phyloP scores from a whole-genome alignment of 208 protist species.

The Tritrichomonas foetus region DNA sequence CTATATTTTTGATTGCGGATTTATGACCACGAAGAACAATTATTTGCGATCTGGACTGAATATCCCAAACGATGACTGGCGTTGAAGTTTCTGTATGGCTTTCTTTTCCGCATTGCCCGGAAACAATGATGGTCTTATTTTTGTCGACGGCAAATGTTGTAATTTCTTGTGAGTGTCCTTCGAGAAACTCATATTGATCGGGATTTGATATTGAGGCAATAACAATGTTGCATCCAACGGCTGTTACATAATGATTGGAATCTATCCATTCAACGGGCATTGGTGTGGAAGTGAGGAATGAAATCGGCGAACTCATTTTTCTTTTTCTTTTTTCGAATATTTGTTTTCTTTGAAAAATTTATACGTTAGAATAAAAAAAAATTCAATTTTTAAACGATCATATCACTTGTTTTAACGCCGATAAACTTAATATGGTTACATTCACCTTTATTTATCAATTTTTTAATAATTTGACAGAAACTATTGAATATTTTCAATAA shows the following conservation, averaged over 20 bases:
- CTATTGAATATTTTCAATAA: too few relatives aligned
- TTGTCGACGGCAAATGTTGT: background rate
- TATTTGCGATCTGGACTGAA: background rate
- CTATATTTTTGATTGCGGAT: background rate
- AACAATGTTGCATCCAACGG: background rate
- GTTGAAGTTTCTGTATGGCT: background rate
- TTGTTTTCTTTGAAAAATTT: background rate
- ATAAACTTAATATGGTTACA: too few relatives aligned
- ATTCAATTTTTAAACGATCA: too few relatives aligned
- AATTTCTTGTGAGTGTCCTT: slow-evolving; percentile 22
- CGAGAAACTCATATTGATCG: background rate
- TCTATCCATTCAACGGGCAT: background rate
- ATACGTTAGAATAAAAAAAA: too few relatives aligned
- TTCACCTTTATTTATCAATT: too few relatives aligned
- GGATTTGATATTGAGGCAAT: slow-evolving; percentile 32
- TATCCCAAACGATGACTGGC: slow-evolving; percentile 27
- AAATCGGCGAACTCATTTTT: background rate
- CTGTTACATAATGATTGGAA: background rate
- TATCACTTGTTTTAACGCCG: too few relatives aligned
- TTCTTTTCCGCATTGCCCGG: slow-evolving; percentile 21
- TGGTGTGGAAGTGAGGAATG: background rate
- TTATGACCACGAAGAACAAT: slow-evolving; percentile 14
- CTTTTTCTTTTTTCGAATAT: background rate
- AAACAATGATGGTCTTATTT: background rate
- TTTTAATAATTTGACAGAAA: too few relatives aligned